Conservation (phyloP, 2,329 filamentous ascomycete species). For the Colletotrichum sojae region DNA sequence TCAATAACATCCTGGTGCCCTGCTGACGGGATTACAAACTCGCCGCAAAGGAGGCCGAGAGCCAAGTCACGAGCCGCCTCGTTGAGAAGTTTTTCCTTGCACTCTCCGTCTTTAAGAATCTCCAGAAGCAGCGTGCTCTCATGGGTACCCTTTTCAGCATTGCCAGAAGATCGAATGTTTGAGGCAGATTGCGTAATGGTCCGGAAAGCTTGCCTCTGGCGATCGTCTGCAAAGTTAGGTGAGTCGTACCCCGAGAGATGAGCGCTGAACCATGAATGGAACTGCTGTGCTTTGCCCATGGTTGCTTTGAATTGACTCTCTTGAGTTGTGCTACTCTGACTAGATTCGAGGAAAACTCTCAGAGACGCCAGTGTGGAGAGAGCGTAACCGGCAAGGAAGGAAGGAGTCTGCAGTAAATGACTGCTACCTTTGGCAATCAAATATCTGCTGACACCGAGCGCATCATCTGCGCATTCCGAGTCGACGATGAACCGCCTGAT, state of each 20-base stretch:
- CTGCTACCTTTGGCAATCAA: slow-evolving; percentile 77
- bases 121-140: slow-evolving; percentile 86
- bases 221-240: slow-evolving; percentile 61
- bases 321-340: slow-evolving; percentile 85
- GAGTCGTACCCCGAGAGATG: slow-evolving; percentile 77
- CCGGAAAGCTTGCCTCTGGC: slow-evolving; percentile 71
- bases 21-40: slow-evolving; percentile 76
- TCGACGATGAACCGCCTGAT: slow-evolving; percentile 85
- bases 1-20: slow-evolving; percentile 76
- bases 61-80: slow-evolving; percentile 78
- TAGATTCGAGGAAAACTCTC: slow-evolving; percentile 80
- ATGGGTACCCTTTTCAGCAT: slow-evolving; percentile 76
- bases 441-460: slow-evolving; percentile 88
- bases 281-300: slow-evolving; percentile 80
- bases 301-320: slow-evolving; percentile 86
- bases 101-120: slow-evolving; percentile 80
- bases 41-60: slow-evolving; percentile 79
- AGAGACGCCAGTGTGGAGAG: slow-evolving; percentile 86
- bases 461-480: slow-evolving; percentile 90
- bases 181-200: slow-evolving; percentile 79
- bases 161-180: slow-evolving; percentile 76
- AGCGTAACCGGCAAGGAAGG: slow-evolving; percentile 85
- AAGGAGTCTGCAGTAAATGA: slow-evolving; percentile 76
- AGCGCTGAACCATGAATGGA: slow-evolving; percentile 83
- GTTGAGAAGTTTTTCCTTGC: slow-evolving; percentile 75